A percentile compares a stretch with the other conserved stretches of the same genome.
Evolutionary conservation across 2,329 filamentous ascomycete species (phyloP).

Genomic region (Metarhizium rileyi): DNA sequence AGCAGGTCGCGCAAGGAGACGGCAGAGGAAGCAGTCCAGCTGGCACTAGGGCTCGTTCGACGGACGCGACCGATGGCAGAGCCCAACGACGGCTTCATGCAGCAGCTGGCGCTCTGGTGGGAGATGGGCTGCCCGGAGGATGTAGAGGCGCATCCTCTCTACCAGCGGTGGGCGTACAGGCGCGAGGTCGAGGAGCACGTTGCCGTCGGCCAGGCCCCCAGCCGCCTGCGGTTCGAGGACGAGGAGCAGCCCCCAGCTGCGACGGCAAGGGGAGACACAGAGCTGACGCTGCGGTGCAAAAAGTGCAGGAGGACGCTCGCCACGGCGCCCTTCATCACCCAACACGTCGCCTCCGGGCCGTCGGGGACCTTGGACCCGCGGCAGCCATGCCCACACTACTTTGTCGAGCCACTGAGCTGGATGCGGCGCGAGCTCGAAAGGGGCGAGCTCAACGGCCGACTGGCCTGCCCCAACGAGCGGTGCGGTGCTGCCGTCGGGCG

Average conservation of each 20-base stretch:
- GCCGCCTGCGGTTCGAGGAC: constrained; percentile 75
- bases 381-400: constrained; percentile 66
- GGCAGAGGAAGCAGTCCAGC: constrained; percentile 38
- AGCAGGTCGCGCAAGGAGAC: constrained; percentile 22
- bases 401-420: constrained; percentile 88
- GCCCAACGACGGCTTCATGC: constrained; percentile 86
- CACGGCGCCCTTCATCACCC: constrained; percentile 51
- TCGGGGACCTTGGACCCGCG: constrained; percentile 2
- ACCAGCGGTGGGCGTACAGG: constrained; percentile 61
- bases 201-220: constrained; percentile 69
- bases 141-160: constrained; percentile 59
- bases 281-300: constrained; percentile 60
- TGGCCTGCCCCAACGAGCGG: constrained; percentile 69
- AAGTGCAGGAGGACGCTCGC: constrained; percentile 69
- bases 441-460: constrained; percentile 71
- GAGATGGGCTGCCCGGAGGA: constrained; percentile 69
- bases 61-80: constrained; percentile 68
- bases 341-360: constrained; percentile 36
- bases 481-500: constrained; percentile 81
- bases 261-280: constrained; percentile 5
- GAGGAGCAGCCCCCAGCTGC: constrained; percentile 37
- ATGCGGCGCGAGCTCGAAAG: constrained; percentile 79
- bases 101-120: constrained; percentile 79
- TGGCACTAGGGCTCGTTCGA: constrained; percentile 60
- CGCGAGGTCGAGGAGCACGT: constrained; percentile 47